Evolutionary conservation across 495 filamentous ascomycete species (phyloP).

Genomic region (Xeromyces bisporus): DNA sequence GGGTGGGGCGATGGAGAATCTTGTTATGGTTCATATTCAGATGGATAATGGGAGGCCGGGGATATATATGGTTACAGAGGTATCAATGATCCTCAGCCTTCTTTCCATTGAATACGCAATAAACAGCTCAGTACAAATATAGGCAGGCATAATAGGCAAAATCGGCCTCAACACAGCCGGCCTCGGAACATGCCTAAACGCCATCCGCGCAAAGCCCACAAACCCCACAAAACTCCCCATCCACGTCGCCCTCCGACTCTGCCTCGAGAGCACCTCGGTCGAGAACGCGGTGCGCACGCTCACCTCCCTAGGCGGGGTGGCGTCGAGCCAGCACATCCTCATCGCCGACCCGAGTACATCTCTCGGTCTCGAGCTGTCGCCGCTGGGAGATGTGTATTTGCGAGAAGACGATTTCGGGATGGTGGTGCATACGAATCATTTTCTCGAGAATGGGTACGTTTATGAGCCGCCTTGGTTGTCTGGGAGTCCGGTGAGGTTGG

Average conservation of each 20-base stretch:
- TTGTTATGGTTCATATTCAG: conserved; percentile 37
- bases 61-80: conserved; percentile 32
- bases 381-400: conserved; percentile 33
- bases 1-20: conserved; percentile 30
- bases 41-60: conserved; percentile 24
- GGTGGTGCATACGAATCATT: conserved; percentile 49
- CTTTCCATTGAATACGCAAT: conserved; percentile 23
- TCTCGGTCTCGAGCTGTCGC: conserved; percentile 42
- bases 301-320: conserved; percentile 33
- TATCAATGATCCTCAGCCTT: conserved; percentile 5
- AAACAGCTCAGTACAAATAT: background rate
- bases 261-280: conserved; percentile 37
- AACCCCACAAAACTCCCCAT: conserved; percentile 38
- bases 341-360: conserved; percentile 37
- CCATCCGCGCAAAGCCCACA: conserved; percentile 42
- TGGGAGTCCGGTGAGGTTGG: conserved; percentile 35
- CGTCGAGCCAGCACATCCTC: conserved; percentile 44
- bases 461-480: conserved; percentile 35
- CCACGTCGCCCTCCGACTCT: conserved; percentile 44
- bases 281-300: conserved; percentile 33
- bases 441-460: conserved; percentile 30
- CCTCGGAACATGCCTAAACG: conserved; percentile 52
- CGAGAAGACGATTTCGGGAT: conserved; percentile 26
- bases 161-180: conserved; percentile 48
- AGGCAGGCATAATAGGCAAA: conserved; percentile 59